Percentiles rank a stretch among this genome's conserved stretches.
These are phyloP conservation scores for Coniella vitis DNA, from an alignment of 2,329 filamentous ascomycete genomes.

Conservation along the genomic window DNA sequence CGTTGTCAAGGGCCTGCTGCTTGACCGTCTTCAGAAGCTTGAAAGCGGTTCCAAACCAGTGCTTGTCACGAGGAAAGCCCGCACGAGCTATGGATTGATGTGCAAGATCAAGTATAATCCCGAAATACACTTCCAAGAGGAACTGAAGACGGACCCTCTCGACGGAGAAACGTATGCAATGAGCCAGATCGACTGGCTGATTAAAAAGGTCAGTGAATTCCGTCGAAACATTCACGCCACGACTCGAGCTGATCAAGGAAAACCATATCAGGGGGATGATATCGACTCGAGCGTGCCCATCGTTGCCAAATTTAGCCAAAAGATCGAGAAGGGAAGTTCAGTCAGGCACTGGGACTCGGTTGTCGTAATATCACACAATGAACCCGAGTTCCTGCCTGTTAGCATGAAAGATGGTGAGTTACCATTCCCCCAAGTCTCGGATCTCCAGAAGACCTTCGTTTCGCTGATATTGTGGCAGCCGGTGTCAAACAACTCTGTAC, in stretches of 20 bases:
- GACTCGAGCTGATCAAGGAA: background rate
- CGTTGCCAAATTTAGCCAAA: slow-evolving; percentile 28
- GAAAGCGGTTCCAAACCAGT: slow-evolving; percentile 34
- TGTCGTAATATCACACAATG: slow-evolving; percentile 34
- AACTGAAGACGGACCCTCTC: slow-evolving; percentile 27
- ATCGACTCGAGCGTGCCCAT: slow-evolving; percentile 30
- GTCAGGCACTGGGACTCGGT: slow-evolving; percentile 31
- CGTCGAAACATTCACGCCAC: background rate
- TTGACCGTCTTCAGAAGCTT: slow-evolving; percentile 43
- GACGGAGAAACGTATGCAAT: slow-evolving; percentile 31
- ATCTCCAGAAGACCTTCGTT: background rate
- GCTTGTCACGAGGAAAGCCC: slow-evolving; percentile 33
- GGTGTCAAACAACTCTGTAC: slow-evolving; percentile 32
- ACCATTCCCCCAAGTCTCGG: too few relatives aligned
- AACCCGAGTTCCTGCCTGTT: slow-evolving; percentile 28
- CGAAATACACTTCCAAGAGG: slow-evolving; percentile 28
- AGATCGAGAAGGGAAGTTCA: slow-evolving; percentile 26
- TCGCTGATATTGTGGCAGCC: slow-evolving; percentile 20
- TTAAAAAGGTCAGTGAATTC: slow-evolving; percentile 26
- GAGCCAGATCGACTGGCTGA: slow-evolving; percentile 37
- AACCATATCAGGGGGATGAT: slow-evolving; percentile 28
- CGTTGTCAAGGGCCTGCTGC: slow-evolving; percentile 46
- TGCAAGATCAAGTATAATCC: slow-evolving; percentile 31
- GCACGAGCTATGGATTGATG: slow-evolving; percentile 37
- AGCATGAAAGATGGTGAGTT: slow-evolving; percentile 31